These are phyloP conservation scores for Fusarium devonianum DNA, from an alignment of 2,329 filamentous ascomycete species.

Conservation along the genomic window DNA sequence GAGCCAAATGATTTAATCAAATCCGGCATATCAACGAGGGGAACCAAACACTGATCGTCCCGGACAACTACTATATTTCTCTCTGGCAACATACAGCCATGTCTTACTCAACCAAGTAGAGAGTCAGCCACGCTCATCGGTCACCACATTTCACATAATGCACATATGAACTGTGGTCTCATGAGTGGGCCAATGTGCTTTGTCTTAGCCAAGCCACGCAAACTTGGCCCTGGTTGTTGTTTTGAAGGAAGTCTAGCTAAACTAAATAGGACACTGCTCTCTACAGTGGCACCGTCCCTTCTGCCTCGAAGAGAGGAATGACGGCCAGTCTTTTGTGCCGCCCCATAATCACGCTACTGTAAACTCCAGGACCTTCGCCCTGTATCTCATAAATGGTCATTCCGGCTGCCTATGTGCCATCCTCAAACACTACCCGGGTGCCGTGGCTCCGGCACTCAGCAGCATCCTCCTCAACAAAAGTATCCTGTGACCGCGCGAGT, in stretches of 20 bases:
- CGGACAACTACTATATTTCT: too few relatives aligned
- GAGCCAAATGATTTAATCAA: too few relatives aligned
- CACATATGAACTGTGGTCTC: too few relatives aligned
- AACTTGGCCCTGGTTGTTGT: slow-evolving; percentile 41
- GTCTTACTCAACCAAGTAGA: too few relatives aligned
- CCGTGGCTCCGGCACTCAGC: slow-evolving; percentile 33
- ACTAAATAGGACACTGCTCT: slow-evolving; percentile 42
- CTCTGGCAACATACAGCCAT: too few relatives aligned
- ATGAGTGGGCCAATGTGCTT: slow-evolving; percentile 16
- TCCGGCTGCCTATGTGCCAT: slow-evolving; percentile 45
- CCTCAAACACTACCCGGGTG: slow-evolving; percentile 39
- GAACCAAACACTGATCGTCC: too few relatives aligned
- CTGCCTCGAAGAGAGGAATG: slow-evolving; percentile 43
- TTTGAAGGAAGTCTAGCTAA: slow-evolving; percentile 50
- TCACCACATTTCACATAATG: too few relatives aligned
- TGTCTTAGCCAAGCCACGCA: slow-evolving; percentile 43
- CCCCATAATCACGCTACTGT: slow-evolving; percentile 48
- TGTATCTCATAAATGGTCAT: slow-evolving; percentile 51
- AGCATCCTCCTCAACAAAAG: slow-evolving; percentile 44
- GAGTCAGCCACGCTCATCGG: too few relatives aligned
- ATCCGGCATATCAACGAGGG: too few relatives aligned
- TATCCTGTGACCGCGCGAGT: slow-evolving; percentile 40
- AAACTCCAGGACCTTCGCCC: slow-evolving; percentile 44
- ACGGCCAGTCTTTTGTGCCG: slow-evolving; percentile 43
- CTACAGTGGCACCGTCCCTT: slow-evolving; percentile 45